Conservation (phyloP, 139 green algal species). For the Tetradesmus obliquus region DNA sequence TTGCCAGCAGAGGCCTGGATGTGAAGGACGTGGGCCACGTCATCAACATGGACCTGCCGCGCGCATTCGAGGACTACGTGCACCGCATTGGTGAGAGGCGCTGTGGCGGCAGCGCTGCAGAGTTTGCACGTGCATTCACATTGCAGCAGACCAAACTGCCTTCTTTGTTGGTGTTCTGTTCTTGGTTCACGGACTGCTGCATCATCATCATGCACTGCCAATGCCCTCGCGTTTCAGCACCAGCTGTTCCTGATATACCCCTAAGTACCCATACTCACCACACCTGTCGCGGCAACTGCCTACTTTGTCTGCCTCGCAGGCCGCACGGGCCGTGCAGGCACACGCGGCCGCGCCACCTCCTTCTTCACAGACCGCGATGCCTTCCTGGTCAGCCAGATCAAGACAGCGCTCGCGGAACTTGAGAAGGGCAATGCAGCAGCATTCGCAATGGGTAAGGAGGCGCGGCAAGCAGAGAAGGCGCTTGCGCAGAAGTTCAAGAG, state of each 20-base stretch:
- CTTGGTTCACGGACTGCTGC: background rate
- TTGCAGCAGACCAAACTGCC: too few relatives aligned
- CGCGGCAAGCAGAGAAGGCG: conserved; percentile 75
- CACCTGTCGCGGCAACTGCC: background rate
- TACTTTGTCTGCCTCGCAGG: conserved; percentile 51
- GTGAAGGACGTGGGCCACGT: conserved; percentile 88
- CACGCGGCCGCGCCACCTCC: conserved; percentile 79
- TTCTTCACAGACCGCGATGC: conserved; percentile 85
- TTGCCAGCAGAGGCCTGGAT: conserved; percentile 91
- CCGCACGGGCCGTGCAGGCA: conserved; percentile 81
- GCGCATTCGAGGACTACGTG: conserved; percentile 98
- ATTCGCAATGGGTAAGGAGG: conserved; percentile 87
- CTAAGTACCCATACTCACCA: too few relatives aligned
- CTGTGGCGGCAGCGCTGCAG: background rate
- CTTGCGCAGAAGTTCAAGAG: conserved; percentile 70
- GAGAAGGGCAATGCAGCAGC: conserved; percentile 85
- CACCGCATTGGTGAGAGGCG: conserved; percentile 75
- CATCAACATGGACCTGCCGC: conserved; percentile 96
- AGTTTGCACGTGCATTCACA: background rate
- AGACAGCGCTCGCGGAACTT: conserved; percentile 77
- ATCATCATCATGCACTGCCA: too few relatives aligned
- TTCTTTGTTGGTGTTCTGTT: background rate
- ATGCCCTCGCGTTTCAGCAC: background rate
- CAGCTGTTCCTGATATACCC: background rate
- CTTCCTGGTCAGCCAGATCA: conserved; percentile 77